Conservation (phyloP, 441 rosid genomes). For the Dalechampia spathulata region DNA sequence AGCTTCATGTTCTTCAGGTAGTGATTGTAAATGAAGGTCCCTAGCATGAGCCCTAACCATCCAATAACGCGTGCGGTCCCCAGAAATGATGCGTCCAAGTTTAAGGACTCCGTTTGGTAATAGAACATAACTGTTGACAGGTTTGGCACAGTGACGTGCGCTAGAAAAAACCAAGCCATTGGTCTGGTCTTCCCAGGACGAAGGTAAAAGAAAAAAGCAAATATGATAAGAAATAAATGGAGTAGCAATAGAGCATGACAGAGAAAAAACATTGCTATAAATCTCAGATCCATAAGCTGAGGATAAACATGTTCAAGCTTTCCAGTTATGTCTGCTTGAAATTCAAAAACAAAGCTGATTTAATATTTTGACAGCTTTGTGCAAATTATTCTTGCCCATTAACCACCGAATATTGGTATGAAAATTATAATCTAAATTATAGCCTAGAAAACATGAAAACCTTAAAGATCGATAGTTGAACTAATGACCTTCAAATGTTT, state of each 20-base stretch:
- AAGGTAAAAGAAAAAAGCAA: conserved; percentile 14
- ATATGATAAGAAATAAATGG: conserved; percentile 15
- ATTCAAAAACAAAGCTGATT: background rate
- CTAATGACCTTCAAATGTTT: conserved; percentile 7
- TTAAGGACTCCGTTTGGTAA: conserved; percentile 84
- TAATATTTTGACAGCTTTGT: background rate
- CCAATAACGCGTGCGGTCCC: conserved; percentile 87
- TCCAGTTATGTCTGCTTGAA: background rate
- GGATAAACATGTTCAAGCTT: background rate
- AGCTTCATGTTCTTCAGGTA: conserved; percentile 73
- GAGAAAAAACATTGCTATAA: background rate
- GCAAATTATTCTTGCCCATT: background rate
- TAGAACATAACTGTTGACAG: conserved; percentile 92
- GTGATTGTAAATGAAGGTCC: conserved; percentile 65
- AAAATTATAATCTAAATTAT: background rate
- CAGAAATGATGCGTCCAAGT: conserved; percentile 76
- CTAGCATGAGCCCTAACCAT: conserved; percentile 92
- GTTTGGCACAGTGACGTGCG: conserved; percentile 80
- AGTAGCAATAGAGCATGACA: background rate
- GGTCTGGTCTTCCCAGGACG: conserved; percentile 47
- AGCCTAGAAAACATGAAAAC: background rate
- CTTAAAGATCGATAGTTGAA: background rate
- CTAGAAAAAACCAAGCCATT: conserved; percentile 96
- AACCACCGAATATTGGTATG: background rate
- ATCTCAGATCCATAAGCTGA: background rate